phyloP scores from a whole-genome alignment of 495 filamentous ascomycete genomes.

The Umbilicaria muhlenbergii region DNA sequence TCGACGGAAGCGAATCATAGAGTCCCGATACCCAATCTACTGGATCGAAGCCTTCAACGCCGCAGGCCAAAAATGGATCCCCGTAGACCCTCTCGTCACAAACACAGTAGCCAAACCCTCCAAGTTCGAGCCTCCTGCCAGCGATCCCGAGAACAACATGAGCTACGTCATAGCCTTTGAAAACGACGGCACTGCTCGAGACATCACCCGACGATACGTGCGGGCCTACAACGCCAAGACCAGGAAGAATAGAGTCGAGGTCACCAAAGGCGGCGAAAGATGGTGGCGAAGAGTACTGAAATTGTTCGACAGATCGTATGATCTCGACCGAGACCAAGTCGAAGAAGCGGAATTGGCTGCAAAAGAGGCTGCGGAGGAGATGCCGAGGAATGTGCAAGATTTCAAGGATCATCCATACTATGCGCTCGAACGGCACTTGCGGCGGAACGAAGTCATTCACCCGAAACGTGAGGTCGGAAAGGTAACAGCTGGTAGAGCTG shows the following conservation, averaged over 20 bases:
- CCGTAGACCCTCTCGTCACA: slow-evolving; percentile 75
- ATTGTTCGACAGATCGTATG: slow-evolving; percentile 38
- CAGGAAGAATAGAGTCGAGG: slow-evolving; percentile 57
- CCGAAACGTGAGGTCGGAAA: slow-evolving; percentile 61
- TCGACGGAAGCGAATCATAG: slow-evolving; percentile 23
- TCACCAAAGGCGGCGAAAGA: slow-evolving; percentile 41
- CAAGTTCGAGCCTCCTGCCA: slow-evolving; percentile 66
- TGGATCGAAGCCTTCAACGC: slow-evolving; percentile 88
- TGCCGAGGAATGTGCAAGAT: slow-evolving; percentile 79
- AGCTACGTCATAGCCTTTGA: slow-evolving; percentile 80
- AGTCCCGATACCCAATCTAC: slow-evolving; percentile 66
- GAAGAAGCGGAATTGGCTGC: slow-evolving; percentile 62
- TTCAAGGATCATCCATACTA: slow-evolving; percentile 90
- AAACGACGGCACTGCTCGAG: slow-evolving; percentile 52
- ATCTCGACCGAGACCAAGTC: slow-evolving; percentile 58
- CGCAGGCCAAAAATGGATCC: slow-evolving; percentile 76
- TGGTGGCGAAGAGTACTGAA: slow-evolving; percentile 59
- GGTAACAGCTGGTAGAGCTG: slow-evolving; percentile 49
- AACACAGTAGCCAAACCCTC: slow-evolving; percentile 55
- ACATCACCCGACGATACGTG: slow-evolving; percentile 68
- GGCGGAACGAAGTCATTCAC: slow-evolving; percentile 61
- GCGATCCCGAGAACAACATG: slow-evolving; percentile 55
- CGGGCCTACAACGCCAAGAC: slow-evolving; percentile 85
- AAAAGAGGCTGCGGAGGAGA: slow-evolving; percentile 59
- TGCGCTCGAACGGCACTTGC: slow-evolving; percentile 78